These are phyloP conservation scores for Cercospora sp. DNA, from an alignment of 2,329 filamentous ascomycete genomes.

Conservation along the genomic window DNA sequence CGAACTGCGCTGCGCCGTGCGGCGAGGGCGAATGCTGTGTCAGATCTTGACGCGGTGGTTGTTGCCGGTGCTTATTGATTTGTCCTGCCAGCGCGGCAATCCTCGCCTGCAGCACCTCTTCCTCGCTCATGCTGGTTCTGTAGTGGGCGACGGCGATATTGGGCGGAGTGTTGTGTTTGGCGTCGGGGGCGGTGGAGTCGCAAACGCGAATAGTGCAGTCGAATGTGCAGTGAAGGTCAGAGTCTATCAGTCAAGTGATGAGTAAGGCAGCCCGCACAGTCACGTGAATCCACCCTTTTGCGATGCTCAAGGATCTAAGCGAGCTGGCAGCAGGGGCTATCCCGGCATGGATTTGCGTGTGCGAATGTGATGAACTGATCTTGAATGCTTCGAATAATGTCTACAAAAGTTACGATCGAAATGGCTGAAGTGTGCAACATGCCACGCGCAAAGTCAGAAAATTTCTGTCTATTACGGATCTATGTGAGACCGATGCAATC, in stretches of 20 bases:
- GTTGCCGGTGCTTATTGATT: constrained; percentile 37
- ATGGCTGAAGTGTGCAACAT: background rate
- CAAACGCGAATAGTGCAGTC: background rate
- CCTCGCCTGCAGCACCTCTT: constrained; percentile 34
- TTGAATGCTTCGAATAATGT: background rate
- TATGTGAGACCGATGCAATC: constrained; percentile 78
- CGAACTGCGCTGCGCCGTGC: background rate
- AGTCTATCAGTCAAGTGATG: background rate
- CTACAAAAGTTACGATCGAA: background rate
- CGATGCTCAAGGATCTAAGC: background rate
- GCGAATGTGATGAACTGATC: background rate
- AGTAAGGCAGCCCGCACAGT: background rate
- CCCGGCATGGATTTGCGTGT: background rate
- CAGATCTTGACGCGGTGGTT: constrained; percentile 11
- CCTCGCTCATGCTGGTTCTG: constrained; percentile 33
- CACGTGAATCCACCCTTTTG: background rate
- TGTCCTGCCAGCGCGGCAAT: constrained; percentile 36
- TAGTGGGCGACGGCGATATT: background rate
- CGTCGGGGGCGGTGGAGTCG: background rate
- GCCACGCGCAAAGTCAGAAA: background rate
- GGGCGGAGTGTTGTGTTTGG: background rate
- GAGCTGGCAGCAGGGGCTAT: background rate
- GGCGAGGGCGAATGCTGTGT: background rate
- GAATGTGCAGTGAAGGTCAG: background rate
- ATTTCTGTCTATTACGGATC: background rate